Conservation (phyloP, 306 rosid genomes). For the Casuarina glauca region DNA sequence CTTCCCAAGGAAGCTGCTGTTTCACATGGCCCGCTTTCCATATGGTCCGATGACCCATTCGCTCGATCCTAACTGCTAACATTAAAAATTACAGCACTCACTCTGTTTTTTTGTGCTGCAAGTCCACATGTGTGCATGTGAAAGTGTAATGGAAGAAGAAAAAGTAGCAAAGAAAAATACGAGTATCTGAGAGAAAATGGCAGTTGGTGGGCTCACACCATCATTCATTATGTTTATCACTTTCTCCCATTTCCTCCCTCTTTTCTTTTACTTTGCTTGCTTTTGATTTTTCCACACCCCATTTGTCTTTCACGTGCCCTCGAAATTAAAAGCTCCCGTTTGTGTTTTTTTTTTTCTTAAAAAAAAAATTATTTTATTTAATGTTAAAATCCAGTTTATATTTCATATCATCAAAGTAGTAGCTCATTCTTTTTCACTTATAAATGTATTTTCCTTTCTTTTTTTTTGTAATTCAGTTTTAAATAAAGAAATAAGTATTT, state of each 20-base stretch:
- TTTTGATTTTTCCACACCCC: constrained; percentile 27
- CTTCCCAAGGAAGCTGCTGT: constrained; percentile 67
- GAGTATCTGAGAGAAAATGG: constrained; percentile 34
- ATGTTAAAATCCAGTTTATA: too few relatives aligned
- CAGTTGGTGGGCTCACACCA: constrained; percentile 61
- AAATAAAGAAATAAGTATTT: too few relatives aligned
- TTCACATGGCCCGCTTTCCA: constrained; percentile 63
- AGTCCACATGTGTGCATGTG: constrained; percentile 77
- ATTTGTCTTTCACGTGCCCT: constrained; percentile 15
- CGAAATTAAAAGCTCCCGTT: constrained; percentile 17
- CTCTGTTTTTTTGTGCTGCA: constrained; percentile 14
- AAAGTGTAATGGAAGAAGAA: constrained; percentile 36
- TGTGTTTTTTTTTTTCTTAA: constrained; percentile 18
- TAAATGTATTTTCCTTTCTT: too few relatives aligned
- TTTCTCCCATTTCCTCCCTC: constrained; percentile 46
- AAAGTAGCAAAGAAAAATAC: constrained; percentile 2
- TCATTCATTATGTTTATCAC: constrained; percentile 52
- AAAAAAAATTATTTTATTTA: too few relatives aligned
- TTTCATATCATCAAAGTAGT: too few relatives aligned
- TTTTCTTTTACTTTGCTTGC: constrained; percentile 19
- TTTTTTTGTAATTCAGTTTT: too few relatives aligned
- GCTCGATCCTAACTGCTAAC: constrained; percentile 24
- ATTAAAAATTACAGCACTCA: constrained; percentile 15
- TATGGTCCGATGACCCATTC: constrained; percentile 27
- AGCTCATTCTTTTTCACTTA: too few relatives aligned